A percentile compares a stretch with the other conserved stretches of the same genome.
These are phyloP conservation scores for Mycena belliarum DNA, from an alignment of 768 basidiomycete species.

Conservation along the genomic window DNA sequence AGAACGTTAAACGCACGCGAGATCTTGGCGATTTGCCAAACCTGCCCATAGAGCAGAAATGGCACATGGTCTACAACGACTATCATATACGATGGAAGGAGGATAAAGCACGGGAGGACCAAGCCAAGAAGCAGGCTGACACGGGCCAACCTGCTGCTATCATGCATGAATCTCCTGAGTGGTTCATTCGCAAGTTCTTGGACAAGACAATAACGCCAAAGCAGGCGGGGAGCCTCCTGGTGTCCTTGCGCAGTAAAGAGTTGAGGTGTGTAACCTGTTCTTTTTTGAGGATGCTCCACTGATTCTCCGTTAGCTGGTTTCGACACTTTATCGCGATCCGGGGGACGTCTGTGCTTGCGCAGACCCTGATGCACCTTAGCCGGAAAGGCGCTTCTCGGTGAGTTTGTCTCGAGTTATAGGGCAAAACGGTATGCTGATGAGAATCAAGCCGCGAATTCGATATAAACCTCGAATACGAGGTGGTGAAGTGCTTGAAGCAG, in stretches of 20 bases:
- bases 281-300: constrained; percentile 15
- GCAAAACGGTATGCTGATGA: not conserved
- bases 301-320: constrained; percentile 64
- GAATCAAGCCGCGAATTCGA: constrained; percentile 60
- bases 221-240: constrained; percentile 73
- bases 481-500: constrained; percentile 82
- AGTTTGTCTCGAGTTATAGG: constrained; percentile 13
- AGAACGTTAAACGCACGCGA: constrained; percentile 71
- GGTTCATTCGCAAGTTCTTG: constrained; percentile 90
- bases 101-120: constrained; percentile 64
- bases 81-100: constrained; percentile 80
- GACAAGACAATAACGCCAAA: constrained; percentile 82
- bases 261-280: constrained; percentile 54
- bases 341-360: constrained; percentile 84
- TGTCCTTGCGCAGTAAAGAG: constrained; percentile 79
- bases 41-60: constrained; percentile 82
- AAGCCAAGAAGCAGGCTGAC: constrained; percentile 60
- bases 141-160: constrained; percentile 53
- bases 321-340: constrained; percentile 70
- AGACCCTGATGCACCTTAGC: constrained; percentile 74
- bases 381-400: constrained; percentile 68
- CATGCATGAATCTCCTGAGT: constrained; percentile 79
- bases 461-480: constrained; percentile 77
- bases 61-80: constrained; percentile 85
- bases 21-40: constrained; percentile 61